Percentiles rank a stretch among this genome's conserved stretches.
These are phyloP conservation scores for Phytopythium helicoides DNA, from an alignment of 352 stramenopile genomes.

Conservation along the genomic window DNA sequence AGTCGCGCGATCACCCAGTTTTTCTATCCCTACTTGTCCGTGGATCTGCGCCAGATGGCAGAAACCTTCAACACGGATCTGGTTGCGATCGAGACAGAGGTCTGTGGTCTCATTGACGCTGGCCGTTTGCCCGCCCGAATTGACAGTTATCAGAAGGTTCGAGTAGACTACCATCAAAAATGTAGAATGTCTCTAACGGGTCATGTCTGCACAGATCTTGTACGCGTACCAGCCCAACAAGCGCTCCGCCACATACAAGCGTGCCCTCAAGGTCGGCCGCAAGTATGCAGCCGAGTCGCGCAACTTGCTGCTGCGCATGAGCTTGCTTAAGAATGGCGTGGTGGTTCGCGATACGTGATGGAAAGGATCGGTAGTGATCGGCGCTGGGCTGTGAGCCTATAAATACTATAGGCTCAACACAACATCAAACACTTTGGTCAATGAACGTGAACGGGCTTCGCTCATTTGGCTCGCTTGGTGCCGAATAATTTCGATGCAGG, in stretches of 20 bases:
- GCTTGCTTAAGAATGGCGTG: slow-evolving; percentile 83
- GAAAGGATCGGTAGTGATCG: background rate
- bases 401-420: too few species aligned
- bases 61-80: slow-evolving; percentile 74
- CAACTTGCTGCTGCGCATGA: slow-evolving; percentile 84
- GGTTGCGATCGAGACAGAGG: slow-evolving; percentile 65
- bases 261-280: slow-evolving; percentile 74
- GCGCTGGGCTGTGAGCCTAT: too few species aligned
- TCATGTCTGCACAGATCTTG: slow-evolving; percentile 42
- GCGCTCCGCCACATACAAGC: slow-evolving; percentile 70
- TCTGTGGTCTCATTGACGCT: slow-evolving; percentile 72
- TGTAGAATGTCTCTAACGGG: background rate
- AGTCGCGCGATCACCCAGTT: slow-evolving; percentile 87
- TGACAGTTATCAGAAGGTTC: slow-evolving; percentile 88
- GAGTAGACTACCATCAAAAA: too few species aligned
- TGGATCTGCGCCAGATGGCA: slow-evolving; percentile 86
- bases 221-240: slow-evolving; percentile 81
- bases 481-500: background rate
- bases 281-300: slow-evolving; percentile 83
- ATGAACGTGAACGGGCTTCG: background rate
- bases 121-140: slow-evolving; percentile 80
- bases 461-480: background rate
- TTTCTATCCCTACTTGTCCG: slow-evolving; percentile 86
- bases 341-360: slow-evolving; percentile 72
- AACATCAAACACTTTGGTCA: too few species aligned